phyloP scores from a whole-genome alignment of 805 yeast species.

The Suhomyces xylopsoci region DNA sequence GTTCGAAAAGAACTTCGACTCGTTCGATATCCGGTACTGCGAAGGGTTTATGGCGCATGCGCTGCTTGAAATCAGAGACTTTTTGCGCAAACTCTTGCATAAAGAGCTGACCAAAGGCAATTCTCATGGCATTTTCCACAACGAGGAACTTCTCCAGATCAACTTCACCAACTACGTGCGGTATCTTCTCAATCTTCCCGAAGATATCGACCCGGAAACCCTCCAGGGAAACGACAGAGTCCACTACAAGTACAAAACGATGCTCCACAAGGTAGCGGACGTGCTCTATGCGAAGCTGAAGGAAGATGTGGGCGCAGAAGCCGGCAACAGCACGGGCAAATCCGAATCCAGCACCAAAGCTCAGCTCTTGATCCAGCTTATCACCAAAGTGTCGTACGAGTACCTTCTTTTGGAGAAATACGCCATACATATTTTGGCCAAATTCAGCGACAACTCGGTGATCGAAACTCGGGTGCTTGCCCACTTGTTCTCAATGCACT shows the following conservation, averaged over 20 bases:
- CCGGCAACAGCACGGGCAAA: background rate
- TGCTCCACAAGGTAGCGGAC: slow-evolving; percentile 25
- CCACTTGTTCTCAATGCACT: slow-evolving; percentile 21
- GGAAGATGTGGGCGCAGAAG: slow-evolving; percentile 25
- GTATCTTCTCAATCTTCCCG: slow-evolving; percentile 31
- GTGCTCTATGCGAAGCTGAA: slow-evolving; percentile 23
- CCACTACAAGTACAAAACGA: slow-evolving; percentile 28
- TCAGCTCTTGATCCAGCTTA: slow-evolving; percentile 21
- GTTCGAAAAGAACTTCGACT: background rate
- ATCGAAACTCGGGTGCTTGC: slow-evolving; percentile 24
- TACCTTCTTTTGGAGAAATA: slow-evolving; percentile 39
- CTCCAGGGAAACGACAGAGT: slow-evolving; percentile 19
- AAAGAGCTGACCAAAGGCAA: slow-evolving; percentile 6
- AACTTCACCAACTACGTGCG: slow-evolving; percentile 38
- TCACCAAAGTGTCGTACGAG: slow-evolving; percentile 37
- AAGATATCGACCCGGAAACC: slow-evolving; percentile 9
- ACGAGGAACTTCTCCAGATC: slow-evolving; percentile 38
- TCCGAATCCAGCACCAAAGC: background rate
- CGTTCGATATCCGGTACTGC: slow-evolving; percentile 20
- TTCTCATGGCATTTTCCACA: slow-evolving; percentile 9
- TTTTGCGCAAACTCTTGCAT: slow-evolving; percentile 25
- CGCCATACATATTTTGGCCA: slow-evolving; percentile 33
- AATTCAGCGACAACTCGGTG: slow-evolving; percentile 30
- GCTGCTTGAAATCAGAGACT: slow-evolving; percentile 23
- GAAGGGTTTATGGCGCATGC: slow-evolving; percentile 33